Evolutionary conservation across 768 basidiomycete genomes (phyloP), one percentile per base, ranked within the genome.

Genomic region (Suillus cothurnatus): DNA sequence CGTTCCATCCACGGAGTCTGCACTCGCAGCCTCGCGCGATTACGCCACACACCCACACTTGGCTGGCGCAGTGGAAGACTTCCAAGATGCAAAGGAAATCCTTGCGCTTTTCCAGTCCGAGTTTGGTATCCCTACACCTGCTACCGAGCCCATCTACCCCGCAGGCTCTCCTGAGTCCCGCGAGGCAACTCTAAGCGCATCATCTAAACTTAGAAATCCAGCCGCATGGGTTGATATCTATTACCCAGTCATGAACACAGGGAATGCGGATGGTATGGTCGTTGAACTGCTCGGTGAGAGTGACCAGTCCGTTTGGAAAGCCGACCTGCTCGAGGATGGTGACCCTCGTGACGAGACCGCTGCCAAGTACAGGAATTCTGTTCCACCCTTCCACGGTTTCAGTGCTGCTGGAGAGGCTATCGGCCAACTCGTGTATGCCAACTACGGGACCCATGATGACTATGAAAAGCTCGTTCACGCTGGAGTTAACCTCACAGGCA

Each of bases 301-400:
- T 47, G 88, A 88, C 3, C 71, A 76, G 23, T 72, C 81, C 17
- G 73, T 82, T 6, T 92, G 93, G 91, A 81, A 79, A 49, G 94
- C 94, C 23, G 85, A 91, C 68, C 79, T 97, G 1, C 81, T 85
- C 32, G 91, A 90, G 69, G 90, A 94, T 66, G 87, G 85, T 5
- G 84, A 87, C 69, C 84, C 85, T 3, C 80, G 84, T 4, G 96
- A 98, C 71, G 82, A 86, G 28, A 88, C 90, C 63, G 92, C 92
- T 6, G 81, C 84, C 63, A 83, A 86, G 66, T 88, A 91, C 69
- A 83, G 81, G 61, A 81, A 90, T 64, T 81, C 85, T 26, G 84
- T 95, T 17, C 88, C 91, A 0, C 78, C 91, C n/a, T 99, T 92
- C 87, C 95, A 96, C 76, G 95, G 94, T 5, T 77, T 93, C 15